Conservation (phyloP, 495 filamentous ascomycete species). For the Podospora conica region DNA sequence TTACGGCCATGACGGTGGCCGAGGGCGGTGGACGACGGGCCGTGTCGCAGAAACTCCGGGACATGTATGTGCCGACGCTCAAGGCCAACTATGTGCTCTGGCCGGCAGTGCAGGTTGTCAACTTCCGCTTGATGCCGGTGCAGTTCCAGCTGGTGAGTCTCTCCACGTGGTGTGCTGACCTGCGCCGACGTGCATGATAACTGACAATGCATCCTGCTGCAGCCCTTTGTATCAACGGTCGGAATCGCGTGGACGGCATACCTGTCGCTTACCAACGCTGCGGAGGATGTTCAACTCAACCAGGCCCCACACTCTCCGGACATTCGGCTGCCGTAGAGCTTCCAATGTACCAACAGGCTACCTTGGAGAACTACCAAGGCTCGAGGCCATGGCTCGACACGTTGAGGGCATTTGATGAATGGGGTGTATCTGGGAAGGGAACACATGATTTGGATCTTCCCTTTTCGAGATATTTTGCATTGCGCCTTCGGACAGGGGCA, state of each 20-base stretch:
- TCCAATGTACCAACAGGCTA: background rate
- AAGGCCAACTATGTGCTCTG: slow-evolving; percentile 96
- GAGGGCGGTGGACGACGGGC: slow-evolving; percentile 85
- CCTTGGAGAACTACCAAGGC: background rate
- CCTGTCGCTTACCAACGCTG: slow-evolving; percentile 85
- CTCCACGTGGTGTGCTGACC: background rate
- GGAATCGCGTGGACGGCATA: slow-evolving; percentile 99
- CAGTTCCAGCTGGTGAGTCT: slow-evolving; percentile 91
- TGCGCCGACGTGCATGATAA: background rate
- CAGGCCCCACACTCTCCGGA: slow-evolving; percentile 25
- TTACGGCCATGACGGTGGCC: slow-evolving; percentile 92
- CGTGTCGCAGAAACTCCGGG: slow-evolving; percentile 76
- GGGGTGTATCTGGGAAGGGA: background rate
- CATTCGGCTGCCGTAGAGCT: slow-evolving; percentile 18
- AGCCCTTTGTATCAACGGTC: slow-evolving; percentile 95
- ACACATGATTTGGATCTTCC: background rate
- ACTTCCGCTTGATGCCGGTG: slow-evolving; percentile 90
- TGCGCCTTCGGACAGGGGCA: background rate
- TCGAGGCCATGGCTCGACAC: background rate
- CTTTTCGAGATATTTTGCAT: background rate
- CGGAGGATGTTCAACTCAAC: slow-evolving; percentile 51
- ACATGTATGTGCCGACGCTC: slow-evolving; percentile 87
- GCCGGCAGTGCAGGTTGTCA: slow-evolving; percentile 94
- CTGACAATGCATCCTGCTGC: background rate
- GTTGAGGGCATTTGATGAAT: background rate